These are phyloP conservation scores for Pseudopithomyces chartarum DNA, from an alignment of 2,329 filamentous ascomycete genomes.

Conservation along the genomic window DNA sequence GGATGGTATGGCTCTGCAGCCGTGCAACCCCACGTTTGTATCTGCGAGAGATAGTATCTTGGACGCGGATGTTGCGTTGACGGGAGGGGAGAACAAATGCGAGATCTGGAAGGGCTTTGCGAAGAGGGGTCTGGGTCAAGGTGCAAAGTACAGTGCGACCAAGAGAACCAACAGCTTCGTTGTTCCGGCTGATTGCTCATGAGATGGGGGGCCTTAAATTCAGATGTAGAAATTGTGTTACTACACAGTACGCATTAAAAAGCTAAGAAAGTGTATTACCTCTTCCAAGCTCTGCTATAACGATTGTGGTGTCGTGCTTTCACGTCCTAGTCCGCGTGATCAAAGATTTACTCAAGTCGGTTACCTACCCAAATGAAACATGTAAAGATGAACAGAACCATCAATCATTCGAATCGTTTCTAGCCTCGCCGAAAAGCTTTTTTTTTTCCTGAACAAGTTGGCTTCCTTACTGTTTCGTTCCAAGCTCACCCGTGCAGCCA, in stretches of 20 bases:
- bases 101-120: slow-evolving; percentile 62
- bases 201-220: not conserved
- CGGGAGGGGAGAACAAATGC: slow-evolving; percentile 57
- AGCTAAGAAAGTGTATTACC: no score
- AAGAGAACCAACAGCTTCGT: slow-evolving; percentile 27
- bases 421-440: no score
- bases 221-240: not conserved
- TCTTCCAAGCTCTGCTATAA: no score
- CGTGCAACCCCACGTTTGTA: slow-evolving; percentile 61
- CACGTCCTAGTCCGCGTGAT: no score
- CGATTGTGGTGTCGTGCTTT: no score
- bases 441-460: no score
- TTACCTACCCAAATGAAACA: no score
- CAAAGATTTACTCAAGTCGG: no score
- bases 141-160: slow-evolving; percentile 27
- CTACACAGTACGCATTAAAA: not conserved
- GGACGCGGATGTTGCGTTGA: slow-evolving; percentile 60
- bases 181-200: slow-evolving; percentile 19
- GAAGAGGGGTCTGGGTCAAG: slow-evolving; percentile 59
- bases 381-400: no score
- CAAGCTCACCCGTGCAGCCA: no score
- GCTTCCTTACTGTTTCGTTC: no score
- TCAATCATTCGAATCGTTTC: no score
- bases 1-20: slow-evolving; percentile 60
- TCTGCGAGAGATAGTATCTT: slow-evolving; percentile 61